These are phyloP conservation scores for Teunomyces cretensis DNA, from an alignment of 805 yeast species.

Conservation along the genomic window DNA sequence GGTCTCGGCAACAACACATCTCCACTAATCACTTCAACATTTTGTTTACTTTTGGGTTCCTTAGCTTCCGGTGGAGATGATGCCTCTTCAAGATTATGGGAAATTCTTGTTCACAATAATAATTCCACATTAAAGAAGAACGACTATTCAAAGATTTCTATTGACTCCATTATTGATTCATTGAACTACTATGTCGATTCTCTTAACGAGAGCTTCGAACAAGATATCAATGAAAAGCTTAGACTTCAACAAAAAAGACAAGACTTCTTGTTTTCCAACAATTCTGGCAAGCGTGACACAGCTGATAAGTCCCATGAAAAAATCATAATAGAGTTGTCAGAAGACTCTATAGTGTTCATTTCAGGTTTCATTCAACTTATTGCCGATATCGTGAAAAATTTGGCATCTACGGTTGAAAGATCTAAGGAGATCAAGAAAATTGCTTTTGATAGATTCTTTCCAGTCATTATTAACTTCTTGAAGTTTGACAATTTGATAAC, in stretches of 20 bases:
- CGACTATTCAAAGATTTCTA: slow-evolving; percentile 49
- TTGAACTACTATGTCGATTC: slow-evolving; percentile 54
- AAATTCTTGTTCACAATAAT: slow-evolving; percentile 30
- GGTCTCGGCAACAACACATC: slow-evolving; percentile 75
- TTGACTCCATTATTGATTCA: slow-evolving; percentile 55
- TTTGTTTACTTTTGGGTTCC: slow-evolving; percentile 75
- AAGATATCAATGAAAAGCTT: slow-evolving; percentile 29
- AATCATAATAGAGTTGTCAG: slow-evolving; percentile 57
- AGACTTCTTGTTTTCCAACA: slow-evolving; percentile 27
- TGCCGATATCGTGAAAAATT: slow-evolving; percentile 32
- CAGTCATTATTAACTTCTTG: slow-evolving; percentile 34
- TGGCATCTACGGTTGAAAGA: slow-evolving; percentile 20
- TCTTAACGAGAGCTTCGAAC: slow-evolving; percentile 37
- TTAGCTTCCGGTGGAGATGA: slow-evolving; percentile 61
- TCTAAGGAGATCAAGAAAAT: slow-evolving; percentile 24
- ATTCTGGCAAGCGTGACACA: slow-evolving; percentile 12
- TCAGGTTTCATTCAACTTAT: slow-evolving; percentile 73
- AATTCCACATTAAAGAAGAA: slow-evolving; percentile 28
- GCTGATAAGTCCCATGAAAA: slow-evolving; percentile 34
- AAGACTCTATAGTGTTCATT: slow-evolving; percentile 73
- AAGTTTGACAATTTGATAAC: slow-evolving; percentile 40
- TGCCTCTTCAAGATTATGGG: slow-evolving; percentile 45
- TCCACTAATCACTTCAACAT: slow-evolving; percentile 78
- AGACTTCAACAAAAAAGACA: slow-evolving; percentile 34
- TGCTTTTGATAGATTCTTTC: slow-evolving; percentile 33